These are phyloP conservation scores for Rhodomyrtus tomentosa DNA, from an alignment of 345 rosid species.

Conservation along the genomic window DNA sequence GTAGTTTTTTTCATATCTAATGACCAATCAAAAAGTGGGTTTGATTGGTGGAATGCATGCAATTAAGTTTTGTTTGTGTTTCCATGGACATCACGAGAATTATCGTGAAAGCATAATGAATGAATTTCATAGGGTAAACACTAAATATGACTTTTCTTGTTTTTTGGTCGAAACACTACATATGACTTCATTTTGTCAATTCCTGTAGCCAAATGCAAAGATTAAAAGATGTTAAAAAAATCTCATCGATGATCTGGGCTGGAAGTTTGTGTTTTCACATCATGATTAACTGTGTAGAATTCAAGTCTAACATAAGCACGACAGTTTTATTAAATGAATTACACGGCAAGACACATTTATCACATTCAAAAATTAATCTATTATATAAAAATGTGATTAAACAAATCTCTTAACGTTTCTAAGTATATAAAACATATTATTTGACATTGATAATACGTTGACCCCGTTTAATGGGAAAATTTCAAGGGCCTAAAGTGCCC, in stretches of 20 bases:
- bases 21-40: background rate
- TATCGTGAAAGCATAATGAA: background rate
- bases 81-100: background rate
- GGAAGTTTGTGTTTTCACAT: background rate
- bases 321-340: background rate
- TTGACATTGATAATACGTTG: background rate
- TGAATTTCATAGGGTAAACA: background rate
- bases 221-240: background rate
- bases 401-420: background rate
- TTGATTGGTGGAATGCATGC: background rate
- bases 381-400: background rate
- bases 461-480: too few species aligned
- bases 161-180: background rate
- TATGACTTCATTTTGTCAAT: background rate
- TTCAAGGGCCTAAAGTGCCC: too few species aligned
- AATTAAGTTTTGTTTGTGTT: too few species aligned
- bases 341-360: background rate
- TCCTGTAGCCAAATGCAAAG: background rate
- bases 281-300: background rate
- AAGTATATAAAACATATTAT: background rate
- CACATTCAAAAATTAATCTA: background rate
- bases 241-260: background rate
- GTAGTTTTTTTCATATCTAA: background rate
- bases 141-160: background rate
- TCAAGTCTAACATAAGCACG: background rate